A percentile compares a stretch with the other conserved stretches of the same genome.
These are phyloP conservation scores for Boletus vermiculosoides DNA, from an alignment of 768 basidiomycete species.

Conservation along the genomic window DNA sequence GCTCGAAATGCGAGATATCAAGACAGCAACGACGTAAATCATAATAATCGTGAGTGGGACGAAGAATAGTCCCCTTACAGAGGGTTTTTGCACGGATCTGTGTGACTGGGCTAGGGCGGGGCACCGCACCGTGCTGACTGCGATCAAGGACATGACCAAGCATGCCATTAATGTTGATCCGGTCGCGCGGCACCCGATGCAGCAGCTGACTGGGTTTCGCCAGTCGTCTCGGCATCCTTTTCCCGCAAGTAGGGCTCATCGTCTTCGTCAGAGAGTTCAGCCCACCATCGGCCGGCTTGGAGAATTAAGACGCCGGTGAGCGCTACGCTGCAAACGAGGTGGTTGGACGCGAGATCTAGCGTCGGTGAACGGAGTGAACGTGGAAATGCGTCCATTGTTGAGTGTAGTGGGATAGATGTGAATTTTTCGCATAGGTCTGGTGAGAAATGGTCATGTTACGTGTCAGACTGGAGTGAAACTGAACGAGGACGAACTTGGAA, in stretches of 20 bases:
- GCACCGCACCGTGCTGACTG: neutral
- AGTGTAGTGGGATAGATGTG: conserved; percentile 52
- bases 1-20: conserved; percentile 23
- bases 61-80: neutral
- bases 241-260: conserved; percentile 42
- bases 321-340: conserved; percentile 85
- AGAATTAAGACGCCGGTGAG: conserved; percentile 83
- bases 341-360: conserved; percentile 77
- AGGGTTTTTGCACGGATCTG: conserved; percentile 4
- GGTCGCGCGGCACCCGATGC: neutral
- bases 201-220: conserved; percentile 6
- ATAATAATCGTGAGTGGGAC: conserved; percentile 17
- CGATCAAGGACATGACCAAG: neutral
- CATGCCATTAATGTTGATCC: conserved; percentile 10
- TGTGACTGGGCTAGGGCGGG: neutral
- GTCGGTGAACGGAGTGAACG: conserved; percentile 57
- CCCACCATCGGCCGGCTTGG: conserved; percentile 85
- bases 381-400: conserved; percentile 59
- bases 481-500: conserved; percentile 61
- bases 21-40: conserved; percentile 30
- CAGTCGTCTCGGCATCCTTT: conserved; percentile 20
- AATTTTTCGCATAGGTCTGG: conserved; percentile 64
- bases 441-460: conserved; percentile 10
- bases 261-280: conserved; percentile 67
- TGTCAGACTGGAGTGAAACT: neutral